Base-by-base conservation (phyloP, 495 filamentous ascomycete species). In the Penicillium macrosclerotiorum region DNA sequence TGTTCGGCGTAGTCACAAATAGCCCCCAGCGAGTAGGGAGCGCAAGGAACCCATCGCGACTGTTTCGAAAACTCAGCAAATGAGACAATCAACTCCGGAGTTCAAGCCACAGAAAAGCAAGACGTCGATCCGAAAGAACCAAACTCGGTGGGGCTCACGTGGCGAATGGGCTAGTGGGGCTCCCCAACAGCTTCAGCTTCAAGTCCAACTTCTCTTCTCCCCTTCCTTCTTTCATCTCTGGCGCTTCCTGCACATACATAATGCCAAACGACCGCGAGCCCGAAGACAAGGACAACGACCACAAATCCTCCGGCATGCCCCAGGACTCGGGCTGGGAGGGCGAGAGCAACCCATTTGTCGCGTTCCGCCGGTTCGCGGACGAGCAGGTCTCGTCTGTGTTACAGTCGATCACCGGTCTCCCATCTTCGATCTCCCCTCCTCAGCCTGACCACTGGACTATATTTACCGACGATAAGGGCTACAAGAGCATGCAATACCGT, bases 351-450 rank as follows among this genome's bases (percentile, higher is more conserved):
- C 78, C 81, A 9, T 83, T 84, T 55, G 66, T 81, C 36, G 64
- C 74, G 23, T 81, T 83, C 60, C 78, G 79, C 42, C 76, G 74
- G 45, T 82, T 74, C 54, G 75, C 79, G 41, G 80, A 84, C 54
- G 68, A 74, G 40, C 79, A 81, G 44, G 71, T 82, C 41, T 76
- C 74, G 4, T 75, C 73, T 29, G 61, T 83, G 49, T 54, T 81
- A 31, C 72, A 79, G 31, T 73, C 71, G 25, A 63, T 82, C 50
- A 67, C 72, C 19, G 74, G 70, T 11, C 63, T 81, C 1, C 73
- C 75, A 1, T 69, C 69, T 0, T 54, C 55, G n/a, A 46, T 64
- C 3, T 40, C 53, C 1, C 47, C 57, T 3, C 60, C 66, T 30
- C 60, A 65, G 14, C 43, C 62, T 14, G 55, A 64, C 36, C 55